Base-by-base conservation (phyloP, 495 filamentous ascomycete genomes). In the Aspergillus taichungensis region DNA sequence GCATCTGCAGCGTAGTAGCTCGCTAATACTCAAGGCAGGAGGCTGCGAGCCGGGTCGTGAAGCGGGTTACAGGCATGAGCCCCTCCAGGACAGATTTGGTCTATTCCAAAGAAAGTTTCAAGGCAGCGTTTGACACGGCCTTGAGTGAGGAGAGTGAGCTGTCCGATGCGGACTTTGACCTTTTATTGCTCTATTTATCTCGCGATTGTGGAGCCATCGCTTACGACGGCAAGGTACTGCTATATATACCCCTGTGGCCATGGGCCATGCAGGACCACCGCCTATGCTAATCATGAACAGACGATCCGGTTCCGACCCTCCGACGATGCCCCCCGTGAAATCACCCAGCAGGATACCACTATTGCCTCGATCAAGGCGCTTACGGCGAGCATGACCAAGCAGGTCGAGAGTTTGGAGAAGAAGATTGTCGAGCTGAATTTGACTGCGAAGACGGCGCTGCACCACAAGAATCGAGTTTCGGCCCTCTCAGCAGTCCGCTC, bases 401-500 rank as follows among this genome's bases (percentile, higher is more conserved):
- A 89, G 54, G 70, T 90, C 13, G 73, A 77, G 6, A 66, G 71
- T 30, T 68, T 96, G 6, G 67, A 72, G 13, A 47, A 60, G 1
- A 75, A 79, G 8, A 69, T 84, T 42, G 56, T 55, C 0, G 63
- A 62, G 12, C 60, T 76, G 9, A 75, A 70, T 28, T 35, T 50
- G n/a, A 70, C 61, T 11, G 88, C 88, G 0, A 81, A 82, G 32
- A 68, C 71, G 8, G 86, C 87, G 0, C 75, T 96, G 3, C 58
- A 62, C 1, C 71, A 73, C 8, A 85, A 87, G 51, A 88, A 92
- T 60, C 68, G 76, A n/a, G 62, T 82, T 6, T 73, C 80, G 0
- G 92, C 92, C 6, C 67, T 88, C 3, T 77, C 83, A 0, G 79
- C 88, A 0, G 71, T 98, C n/a, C 80, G 80, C 31, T 84, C 78